These are phyloP conservation scores for Colletotrichum sp. DNA, from an alignment of 2,329 filamentous ascomycete genomes.

Conservation along the genomic window DNA sequence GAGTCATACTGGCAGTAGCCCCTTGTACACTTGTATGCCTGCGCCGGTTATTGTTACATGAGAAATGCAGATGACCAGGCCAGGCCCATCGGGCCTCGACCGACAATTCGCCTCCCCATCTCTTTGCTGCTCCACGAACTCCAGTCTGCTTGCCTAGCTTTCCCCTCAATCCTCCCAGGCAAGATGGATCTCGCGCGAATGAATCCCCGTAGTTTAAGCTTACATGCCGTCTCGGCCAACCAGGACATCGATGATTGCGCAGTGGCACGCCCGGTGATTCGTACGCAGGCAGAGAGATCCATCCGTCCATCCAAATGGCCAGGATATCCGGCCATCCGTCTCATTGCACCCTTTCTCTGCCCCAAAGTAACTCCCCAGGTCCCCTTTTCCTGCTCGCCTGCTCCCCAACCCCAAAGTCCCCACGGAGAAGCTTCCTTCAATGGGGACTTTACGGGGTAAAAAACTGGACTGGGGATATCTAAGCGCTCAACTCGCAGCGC, in stretches of 20 bases:
- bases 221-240: slow-evolving; percentile 3
- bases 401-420: not conserved
- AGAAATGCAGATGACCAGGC: not conserved
- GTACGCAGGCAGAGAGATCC: not conserved
- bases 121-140: not conserved
- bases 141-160: not conserved
- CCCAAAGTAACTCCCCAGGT: not conserved
- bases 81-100: slow-evolving; percentile 11
- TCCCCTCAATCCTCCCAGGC: not conserved
- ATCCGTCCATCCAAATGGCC: not conserved
- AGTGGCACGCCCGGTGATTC: not conserved
- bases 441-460: slow-evolving; percentile 6
- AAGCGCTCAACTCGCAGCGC: not conserved
- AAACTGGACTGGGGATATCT: slow-evolving; percentile 1
- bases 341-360: not conserved
- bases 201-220: slow-evolving; percentile 11
- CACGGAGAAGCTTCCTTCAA: slow-evolving; percentile 11
- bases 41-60: not conserved
- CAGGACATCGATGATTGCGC: not conserved
- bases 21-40: not conserved
- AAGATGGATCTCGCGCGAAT: not conserved
- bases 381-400: not conserved
- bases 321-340: not conserved
- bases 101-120: not conserved
- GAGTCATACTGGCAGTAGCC: slow-evolving; percentile 4